Conservation (phyloP, 2,329 filamentous ascomycete species). For the Teratosphaeriaceae sp. region DNA sequence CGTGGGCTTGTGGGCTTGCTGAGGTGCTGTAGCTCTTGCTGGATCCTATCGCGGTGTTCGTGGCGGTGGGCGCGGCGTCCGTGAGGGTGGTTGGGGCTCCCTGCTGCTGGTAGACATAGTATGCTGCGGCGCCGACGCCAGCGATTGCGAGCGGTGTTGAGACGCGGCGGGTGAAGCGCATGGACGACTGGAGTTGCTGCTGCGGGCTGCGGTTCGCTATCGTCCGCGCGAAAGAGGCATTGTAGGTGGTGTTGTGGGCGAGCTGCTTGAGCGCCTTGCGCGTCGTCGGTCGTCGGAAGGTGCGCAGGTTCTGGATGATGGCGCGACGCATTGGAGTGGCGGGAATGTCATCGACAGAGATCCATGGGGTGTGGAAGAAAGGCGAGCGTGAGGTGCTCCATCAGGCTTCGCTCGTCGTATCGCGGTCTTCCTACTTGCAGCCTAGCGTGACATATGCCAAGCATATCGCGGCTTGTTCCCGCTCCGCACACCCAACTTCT, state of each 20-base stretch:
- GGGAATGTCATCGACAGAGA: neutral
- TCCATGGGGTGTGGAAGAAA: neutral
- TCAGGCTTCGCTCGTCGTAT: too few relatives aligned
- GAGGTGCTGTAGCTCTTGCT: slow-evolving; percentile 28
- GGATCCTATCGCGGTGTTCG: slow-evolving; percentile 18
- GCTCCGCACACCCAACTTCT: neutral
- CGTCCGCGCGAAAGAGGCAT: slow-evolving; percentile 44
- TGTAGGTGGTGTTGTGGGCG: slow-evolving; percentile 31
- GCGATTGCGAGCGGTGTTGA: slow-evolving; percentile 58
- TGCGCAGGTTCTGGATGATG: slow-evolving; percentile 60
- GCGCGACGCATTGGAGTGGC: slow-evolving; percentile 63
- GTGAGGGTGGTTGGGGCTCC: slow-evolving; percentile 6
- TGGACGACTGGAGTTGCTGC: slow-evolving; percentile 56
- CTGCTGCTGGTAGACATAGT: slow-evolving; percentile 58
- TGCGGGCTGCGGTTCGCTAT: slow-evolving; percentile 31
- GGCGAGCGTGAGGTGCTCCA: neutral
- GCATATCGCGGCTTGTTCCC: neutral
- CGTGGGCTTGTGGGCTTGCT: slow-evolving; percentile 15
- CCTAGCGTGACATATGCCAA: too few relatives aligned
- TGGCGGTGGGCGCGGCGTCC: neutral
- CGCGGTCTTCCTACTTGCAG: too few relatives aligned
- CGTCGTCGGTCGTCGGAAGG: slow-evolving; percentile 58
- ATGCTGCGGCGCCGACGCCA: slow-evolving; percentile 62
- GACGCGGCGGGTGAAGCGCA: slow-evolving; percentile 63
- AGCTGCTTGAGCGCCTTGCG: slow-evolving; percentile 51